phyloP scores from a whole-genome alignment of 1,139 yeast genomes.

The Kazachstania sp. region DNA sequence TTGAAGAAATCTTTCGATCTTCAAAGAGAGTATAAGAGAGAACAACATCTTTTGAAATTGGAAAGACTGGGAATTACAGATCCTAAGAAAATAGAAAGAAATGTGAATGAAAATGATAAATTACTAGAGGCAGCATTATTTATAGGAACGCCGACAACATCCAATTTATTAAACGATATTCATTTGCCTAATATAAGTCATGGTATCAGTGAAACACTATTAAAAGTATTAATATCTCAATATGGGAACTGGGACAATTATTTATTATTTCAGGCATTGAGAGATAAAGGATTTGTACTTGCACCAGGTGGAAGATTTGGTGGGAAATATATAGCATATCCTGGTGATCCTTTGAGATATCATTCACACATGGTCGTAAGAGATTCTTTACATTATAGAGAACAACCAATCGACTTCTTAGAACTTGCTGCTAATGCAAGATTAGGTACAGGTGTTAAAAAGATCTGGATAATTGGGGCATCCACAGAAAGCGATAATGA shows the following conservation, averaged over 20 bases:
- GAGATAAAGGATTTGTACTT: constrained; percentile 25
- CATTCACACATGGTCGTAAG: constrained; percentile 81
- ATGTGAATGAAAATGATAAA: background rate
- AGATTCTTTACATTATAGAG: constrained; percentile 38
- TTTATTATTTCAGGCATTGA: constrained; percentile 15
- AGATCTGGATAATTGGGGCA: constrained; percentile 66
- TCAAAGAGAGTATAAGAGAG: constrained; percentile 15
- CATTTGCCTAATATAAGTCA: background rate
- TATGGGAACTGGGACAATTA: constrained; percentile 13
- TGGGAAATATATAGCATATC: constrained; percentile 80
- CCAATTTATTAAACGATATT: constrained; percentile 7
- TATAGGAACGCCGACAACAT: constrained; percentile 14
- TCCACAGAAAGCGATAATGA: constrained; percentile 17
- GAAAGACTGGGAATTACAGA: constrained; percentile 11
- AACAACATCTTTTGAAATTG: constrained; percentile 15
- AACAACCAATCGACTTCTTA: constrained; percentile 44
- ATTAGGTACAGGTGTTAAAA: constrained; percentile 86
- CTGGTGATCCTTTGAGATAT: constrained; percentile 86
- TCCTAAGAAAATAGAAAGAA: background rate
- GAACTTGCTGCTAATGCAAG: constrained; percentile 77
- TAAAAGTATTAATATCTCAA: constrained; percentile 5
- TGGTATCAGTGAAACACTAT: background rate
- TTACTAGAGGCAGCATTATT: constrained; percentile 20
- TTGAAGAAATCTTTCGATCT: constrained; percentile 12
- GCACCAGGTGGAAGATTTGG: constrained; percentile 91